These are phyloP conservation scores for Penstemon newberryi DNA, from an alignment of 257 asterid genomes.

Conservation along the genomic window DNA sequence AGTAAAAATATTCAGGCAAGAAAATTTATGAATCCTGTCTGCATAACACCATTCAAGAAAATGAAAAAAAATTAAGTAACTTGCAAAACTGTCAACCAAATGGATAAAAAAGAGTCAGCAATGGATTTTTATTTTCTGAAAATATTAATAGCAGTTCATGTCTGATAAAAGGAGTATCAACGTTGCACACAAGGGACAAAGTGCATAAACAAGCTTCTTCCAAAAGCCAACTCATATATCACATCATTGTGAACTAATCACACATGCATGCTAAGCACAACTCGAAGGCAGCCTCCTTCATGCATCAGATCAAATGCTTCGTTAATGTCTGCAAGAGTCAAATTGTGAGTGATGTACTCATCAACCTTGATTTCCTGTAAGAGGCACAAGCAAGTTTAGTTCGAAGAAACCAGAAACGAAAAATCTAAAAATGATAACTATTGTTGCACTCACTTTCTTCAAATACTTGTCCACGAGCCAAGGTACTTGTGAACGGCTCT, in stretches of 20 bases:
- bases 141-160: background rate
- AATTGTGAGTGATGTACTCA: constrained; percentile 85
- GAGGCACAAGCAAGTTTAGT: background rate
- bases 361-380: constrained; percentile 95
- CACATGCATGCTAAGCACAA: constrained; percentile 62
- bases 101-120: too few species aligned
- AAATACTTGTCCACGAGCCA: constrained; percentile 91
- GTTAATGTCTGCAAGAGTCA: constrained; percentile 73
- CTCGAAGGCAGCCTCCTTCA: constrained; percentile 79
- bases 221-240: background rate
- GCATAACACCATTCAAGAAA: too few species aligned
- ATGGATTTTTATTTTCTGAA: background rate
- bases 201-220: background rate
- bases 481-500: constrained; percentile 97
- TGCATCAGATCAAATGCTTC: constrained; percentile 92
- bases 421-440: background rate
- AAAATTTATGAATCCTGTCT: too few species aligned
- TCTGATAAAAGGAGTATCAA: background rate
- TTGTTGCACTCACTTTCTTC: constrained; percentile 63
- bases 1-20: too few species aligned
- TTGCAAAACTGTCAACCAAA: too few species aligned
- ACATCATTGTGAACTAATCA: constrained; percentile 21
- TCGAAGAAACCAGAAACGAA: background rate
- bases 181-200: background rate
- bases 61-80: too few species aligned